Conservation (phyloP, 768 basidiomycete genomes). For the Lentinula edodes region DNA sequence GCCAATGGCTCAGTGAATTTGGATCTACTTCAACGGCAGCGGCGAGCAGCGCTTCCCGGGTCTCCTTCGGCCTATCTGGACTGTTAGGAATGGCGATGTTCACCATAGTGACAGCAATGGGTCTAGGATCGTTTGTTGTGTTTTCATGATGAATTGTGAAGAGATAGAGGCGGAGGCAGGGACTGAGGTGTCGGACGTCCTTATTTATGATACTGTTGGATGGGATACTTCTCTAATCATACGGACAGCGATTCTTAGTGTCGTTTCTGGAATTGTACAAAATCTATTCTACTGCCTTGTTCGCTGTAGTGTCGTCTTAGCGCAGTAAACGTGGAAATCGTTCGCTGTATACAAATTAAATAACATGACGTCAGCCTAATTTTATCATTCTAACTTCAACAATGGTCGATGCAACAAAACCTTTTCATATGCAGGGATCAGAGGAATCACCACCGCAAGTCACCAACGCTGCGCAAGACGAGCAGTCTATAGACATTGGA, state of each 20-base stretch:
- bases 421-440: conserved; percentile 18
- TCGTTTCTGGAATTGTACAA: neutral
- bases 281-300: neutral
- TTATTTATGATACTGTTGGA: neutral
- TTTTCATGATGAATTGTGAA: neutral
- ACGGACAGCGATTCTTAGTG: neutral
- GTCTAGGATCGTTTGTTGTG: neutral
- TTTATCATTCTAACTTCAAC: neutral
- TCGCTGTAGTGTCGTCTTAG: neutral
- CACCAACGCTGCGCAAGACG: conserved; percentile 9
- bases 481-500: conserved; percentile 15
- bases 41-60: neutral
- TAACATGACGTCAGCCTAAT: neutral
- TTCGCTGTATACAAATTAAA: neutral
- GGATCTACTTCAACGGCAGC: conserved; percentile 1
- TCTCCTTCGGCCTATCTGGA: neutral
- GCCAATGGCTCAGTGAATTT: conserved; percentile 3
- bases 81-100: neutral
- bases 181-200: neutral
- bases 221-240: neutral
- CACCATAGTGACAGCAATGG: neutral
- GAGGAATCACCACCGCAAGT: conserved; percentile 7
- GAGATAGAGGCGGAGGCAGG: neutral
- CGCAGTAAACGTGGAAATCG: neutral
- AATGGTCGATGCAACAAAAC: conserved; percentile 1